These are phyloP conservation scores for Neurospora sp. DNA, from an alignment of 495 filamentous ascomycete genomes.

Conservation along the genomic window DNA sequence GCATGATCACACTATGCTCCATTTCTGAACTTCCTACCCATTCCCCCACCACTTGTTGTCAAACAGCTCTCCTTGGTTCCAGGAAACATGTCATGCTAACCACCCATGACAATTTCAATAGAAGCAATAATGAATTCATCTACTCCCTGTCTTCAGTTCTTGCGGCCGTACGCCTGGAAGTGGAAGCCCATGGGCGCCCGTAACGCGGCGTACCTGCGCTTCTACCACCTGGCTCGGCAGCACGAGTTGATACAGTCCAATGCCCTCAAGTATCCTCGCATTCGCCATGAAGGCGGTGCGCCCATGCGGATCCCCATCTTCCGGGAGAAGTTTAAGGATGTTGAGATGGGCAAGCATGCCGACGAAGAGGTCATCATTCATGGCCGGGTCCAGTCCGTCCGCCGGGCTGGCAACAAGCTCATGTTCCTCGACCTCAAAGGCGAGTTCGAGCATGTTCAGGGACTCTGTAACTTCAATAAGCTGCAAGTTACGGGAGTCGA, in stretches of 20 bases:
- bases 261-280: slow-evolving; percentile 31
- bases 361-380: slow-evolving; percentile 35
- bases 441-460: slow-evolving; percentile 61
- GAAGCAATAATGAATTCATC: slow-evolving; percentile 27
- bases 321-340: slow-evolving; percentile 23
- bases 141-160: slow-evolving; percentile 33
- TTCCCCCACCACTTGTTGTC: not conserved
- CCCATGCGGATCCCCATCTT: slow-evolving; percentile 30
- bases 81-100: not conserved
- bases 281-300: slow-evolving; percentile 13
- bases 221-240: slow-evolving; percentile 30
- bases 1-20: slow-evolving; percentile 49
- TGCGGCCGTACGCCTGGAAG: slow-evolving; percentile 42
- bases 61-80: not conserved
- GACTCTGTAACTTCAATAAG: slow-evolving; percentile 54
- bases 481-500: slow-evolving; percentile 33
- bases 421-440: slow-evolving; percentile 72
- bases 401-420: slow-evolving; percentile 52
- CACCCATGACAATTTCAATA: slow-evolving; percentile 1
- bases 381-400: slow-evolving; percentile 35
- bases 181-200: slow-evolving; percentile 17
- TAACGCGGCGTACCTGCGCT: slow-evolving; percentile 31
- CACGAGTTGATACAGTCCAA: slow-evolving; percentile 21
- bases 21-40: slow-evolving; percentile 33
- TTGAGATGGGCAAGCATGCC: slow-evolving; percentile 15